These are phyloP conservation scores for Pseudocercospora fijiensis DNA, from an alignment of 2,329 filamentous ascomycete species.

Conservation along the genomic window DNA sequence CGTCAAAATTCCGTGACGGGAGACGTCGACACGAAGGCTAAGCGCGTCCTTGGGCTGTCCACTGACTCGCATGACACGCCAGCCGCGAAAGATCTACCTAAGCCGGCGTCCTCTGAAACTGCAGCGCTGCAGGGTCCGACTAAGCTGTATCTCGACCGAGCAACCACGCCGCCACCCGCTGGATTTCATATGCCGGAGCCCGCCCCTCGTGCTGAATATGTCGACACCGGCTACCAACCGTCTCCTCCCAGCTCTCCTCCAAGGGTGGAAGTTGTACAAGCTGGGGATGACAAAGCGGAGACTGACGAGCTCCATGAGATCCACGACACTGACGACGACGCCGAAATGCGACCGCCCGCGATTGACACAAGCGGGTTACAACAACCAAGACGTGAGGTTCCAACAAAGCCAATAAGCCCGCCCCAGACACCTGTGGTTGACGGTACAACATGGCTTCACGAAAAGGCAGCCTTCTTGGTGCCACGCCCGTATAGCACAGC, in stretches of 20 bases:
- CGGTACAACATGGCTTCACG: constrained; percentile 27
- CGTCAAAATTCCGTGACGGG: constrained; percentile 39
- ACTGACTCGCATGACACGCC: constrained; percentile 20
- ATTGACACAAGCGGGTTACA: constrained; percentile 18
- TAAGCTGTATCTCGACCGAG: constrained; percentile 25
- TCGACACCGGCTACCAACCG: constrained; percentile 76
- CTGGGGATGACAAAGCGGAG: constrained; percentile 14
- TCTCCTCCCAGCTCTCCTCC: constrained; percentile 77
- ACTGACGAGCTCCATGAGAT: constrained; percentile 13
- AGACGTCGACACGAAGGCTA: constrained; percentile 47
- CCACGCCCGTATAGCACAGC: constrained; percentile 32
- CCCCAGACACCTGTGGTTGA: constrained; percentile 61
- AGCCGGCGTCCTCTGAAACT: constrained; percentile 16
- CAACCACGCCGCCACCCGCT: constrained; percentile 24
- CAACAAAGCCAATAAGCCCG: constrained; percentile 56
- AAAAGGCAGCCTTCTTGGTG: constrained; percentile 22
- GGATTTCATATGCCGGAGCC: constrained; percentile 16
- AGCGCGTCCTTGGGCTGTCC: constrained; percentile 45
- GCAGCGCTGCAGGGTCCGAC: constrained; percentile 12
- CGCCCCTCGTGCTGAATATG: constrained; percentile 54
- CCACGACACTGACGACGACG: constrained; percentile 13
- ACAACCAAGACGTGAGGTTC: constrained; percentile 14
- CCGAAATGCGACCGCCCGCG: constrained; percentile 15
- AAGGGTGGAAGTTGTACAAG: constrained; percentile 25
- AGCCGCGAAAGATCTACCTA: constrained; percentile 16